Percentiles rank a stretch among this genome's conserved stretches.
Conservation (phyloP, 306 rosid species). For the Oemleria cerasiformis region DNA sequence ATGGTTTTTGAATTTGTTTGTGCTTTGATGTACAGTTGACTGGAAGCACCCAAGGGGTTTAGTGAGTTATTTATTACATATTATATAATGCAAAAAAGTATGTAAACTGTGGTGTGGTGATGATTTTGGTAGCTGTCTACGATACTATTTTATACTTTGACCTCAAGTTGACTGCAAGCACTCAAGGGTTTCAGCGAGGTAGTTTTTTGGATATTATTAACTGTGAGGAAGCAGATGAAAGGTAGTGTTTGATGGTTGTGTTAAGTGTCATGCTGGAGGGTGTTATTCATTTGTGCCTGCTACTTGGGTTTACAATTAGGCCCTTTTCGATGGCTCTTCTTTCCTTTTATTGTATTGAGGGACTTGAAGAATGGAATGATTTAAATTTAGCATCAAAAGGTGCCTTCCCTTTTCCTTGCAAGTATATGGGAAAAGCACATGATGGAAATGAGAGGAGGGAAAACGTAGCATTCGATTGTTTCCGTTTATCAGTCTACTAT, state of each 20-base stretch:
- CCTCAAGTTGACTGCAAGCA: slow-evolving; percentile 3
- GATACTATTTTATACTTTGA: neutral
- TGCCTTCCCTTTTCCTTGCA: neutral
- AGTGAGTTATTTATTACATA: neutral
- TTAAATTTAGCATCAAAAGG: neutral
- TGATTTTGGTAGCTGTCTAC: neutral
- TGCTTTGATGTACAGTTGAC: neutral
- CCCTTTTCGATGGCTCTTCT: neutral
- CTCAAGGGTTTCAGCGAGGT: neutral
- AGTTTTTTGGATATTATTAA: neutral
- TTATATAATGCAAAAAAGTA: neutral
- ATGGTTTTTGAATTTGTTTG: neutral
- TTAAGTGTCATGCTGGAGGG: neutral
- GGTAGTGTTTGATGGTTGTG: neutral
- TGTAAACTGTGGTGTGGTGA: neutral
- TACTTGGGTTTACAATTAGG: neutral
- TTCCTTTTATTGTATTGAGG: neutral
- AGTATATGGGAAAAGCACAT: neutral
- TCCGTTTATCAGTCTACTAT: neutral
- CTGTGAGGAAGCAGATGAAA: neutral
- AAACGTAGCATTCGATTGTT: neutral
- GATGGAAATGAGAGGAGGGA: neutral
- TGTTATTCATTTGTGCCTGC: neutral
- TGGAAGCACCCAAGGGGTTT: neutral
- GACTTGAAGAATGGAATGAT: slow-evolving; percentile 8